These are phyloP conservation scores for Wallacemonas rigidus DNA, from an alignment of 208 protist genomes.

Conservation along the genomic window DNA sequence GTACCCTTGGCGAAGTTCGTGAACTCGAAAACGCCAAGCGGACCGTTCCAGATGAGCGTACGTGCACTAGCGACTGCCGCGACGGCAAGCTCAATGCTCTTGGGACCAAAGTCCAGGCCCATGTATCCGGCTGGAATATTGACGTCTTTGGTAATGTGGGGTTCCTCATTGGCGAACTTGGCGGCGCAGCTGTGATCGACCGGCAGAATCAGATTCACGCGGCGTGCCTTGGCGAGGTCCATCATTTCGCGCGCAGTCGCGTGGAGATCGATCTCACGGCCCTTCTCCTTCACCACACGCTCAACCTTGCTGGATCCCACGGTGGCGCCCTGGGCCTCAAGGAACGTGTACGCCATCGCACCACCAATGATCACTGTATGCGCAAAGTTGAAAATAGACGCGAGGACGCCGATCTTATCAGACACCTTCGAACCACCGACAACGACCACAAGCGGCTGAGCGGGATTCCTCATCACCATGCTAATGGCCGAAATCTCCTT, in stretches of 20 bases:
- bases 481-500: conserved; percentile 99
- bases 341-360: conserved; percentile 99
- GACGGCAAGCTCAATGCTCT: conserved; percentile 79
- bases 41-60: conserved; percentile 98
- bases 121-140: conserved; percentile 90
- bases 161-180: conserved; percentile 88
- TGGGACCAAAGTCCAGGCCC: conserved; percentile 97
- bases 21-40: conserved; percentile 99
- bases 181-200: conserved; percentile 97
- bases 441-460: conserved; percentile 95
- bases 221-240: conserved; percentile 86
- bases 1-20: conserved; percentile 93
- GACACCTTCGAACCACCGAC: conserved; percentile 97
- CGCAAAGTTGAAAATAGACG: conserved; percentile 98
- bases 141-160: conserved; percentile 68
- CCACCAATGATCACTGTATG: conserved; percentile 99
- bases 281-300: conserved; percentile 80
- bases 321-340: conserved; percentile 83
- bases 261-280: conserved; percentile 80
- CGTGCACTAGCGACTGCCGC: conserved; percentile 78
- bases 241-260: conserved; percentile 72
- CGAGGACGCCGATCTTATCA: conserved; percentile 99
- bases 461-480: conserved; percentile 92
- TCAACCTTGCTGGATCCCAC: conserved; percentile 97
- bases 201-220: conserved; percentile 97